Conservation (phyloP, 1,284 basidiomycete genomes). For the Cerrena zonata region DNA sequence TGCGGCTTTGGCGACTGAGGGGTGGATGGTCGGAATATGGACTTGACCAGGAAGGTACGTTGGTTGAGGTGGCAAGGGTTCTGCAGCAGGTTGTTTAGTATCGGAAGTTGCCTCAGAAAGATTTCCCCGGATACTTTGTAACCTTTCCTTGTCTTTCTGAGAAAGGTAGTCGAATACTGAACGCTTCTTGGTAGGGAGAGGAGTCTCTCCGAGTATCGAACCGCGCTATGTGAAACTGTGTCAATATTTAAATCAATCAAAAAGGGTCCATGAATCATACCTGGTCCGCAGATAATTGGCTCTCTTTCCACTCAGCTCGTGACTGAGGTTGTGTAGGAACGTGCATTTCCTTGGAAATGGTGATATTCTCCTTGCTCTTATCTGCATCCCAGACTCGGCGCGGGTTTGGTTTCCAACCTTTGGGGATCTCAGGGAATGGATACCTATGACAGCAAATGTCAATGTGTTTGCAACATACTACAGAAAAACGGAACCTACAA, state of each 20-base stretch:
- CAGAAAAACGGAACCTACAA: conserved; percentile 46
- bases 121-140: conserved; percentile 56
- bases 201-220: conserved; percentile 74
- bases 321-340: conserved; percentile 13
- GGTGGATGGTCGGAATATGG: conserved; percentile 58
- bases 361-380: conserved; percentile 45
- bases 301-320: conserved; percentile 47
- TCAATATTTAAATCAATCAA: conserved; percentile 2
- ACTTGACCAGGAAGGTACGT: conserved; percentile 14
- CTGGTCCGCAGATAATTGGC: conserved; percentile 60
- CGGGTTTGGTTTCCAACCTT: conserved; percentile 83
- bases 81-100: conserved; percentile 23
- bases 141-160: conserved; percentile 80
- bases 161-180: conserved; percentile 93
- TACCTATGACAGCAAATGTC: conserved; percentile 48
- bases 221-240: conserved; percentile 56
- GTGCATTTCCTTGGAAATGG: conserved; percentile 10
- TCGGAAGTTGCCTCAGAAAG: conserved; percentile 22
- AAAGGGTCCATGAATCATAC: conserved; percentile 31
- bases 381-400: conserved; percentile 65
- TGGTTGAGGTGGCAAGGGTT: conserved; percentile 26
- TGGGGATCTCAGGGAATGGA: conserved; percentile 71
- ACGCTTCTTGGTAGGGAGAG: conserved; percentile 59
- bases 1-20: conserved; percentile 80
- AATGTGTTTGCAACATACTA: too few relatives aligned